phyloP scores from a whole-genome alignment of 2,329 filamentous ascomycete genomes.

The Trichoderma arundinaceum region DNA sequence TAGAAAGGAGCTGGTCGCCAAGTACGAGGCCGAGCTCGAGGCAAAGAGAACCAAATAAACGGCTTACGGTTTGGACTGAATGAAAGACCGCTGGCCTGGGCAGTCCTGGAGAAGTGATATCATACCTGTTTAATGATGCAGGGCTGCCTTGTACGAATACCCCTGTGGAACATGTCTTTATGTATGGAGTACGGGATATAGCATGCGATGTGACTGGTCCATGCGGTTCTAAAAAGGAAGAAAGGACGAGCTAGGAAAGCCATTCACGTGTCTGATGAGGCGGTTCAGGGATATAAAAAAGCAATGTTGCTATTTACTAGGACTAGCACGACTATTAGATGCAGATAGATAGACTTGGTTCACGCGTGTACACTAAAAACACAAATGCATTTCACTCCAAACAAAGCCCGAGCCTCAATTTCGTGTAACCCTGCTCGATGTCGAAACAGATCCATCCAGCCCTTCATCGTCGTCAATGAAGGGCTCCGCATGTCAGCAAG shows the following conservation, averaged over 20 bases:
- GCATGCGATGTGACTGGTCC: neutral
- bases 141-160: constrained; percentile 23
- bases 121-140: neutral
- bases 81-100: constrained; percentile 6
- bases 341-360: constrained; percentile 24
- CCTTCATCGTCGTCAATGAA: neutral
- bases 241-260: neutral
- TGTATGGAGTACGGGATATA: constrained; percentile 14
- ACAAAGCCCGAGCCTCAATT: neutral
- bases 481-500: constrained; percentile 1
- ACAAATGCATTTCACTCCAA: constrained; percentile 8
- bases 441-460: constrained; percentile 11
- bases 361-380: constrained; percentile 11
- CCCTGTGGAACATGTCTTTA: constrained; percentile 23
- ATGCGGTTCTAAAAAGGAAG: constrained; percentile 11
- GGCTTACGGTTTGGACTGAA: constrained; percentile 28
- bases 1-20: constrained; percentile 64
- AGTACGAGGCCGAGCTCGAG: constrained; percentile 64
- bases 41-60: constrained; percentile 60
- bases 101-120: constrained; percentile 2
- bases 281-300: constrained; percentile 27
- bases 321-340: constrained; percentile 4
- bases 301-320: constrained; percentile 3
- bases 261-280: neutral
- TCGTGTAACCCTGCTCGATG: constrained; percentile 6